A percentile compares a stretch with the other conserved stretches of the same genome.
These are phyloP conservation scores for Aspergillus avenaceus DNA, from an alignment of 495 filamentous ascomycete genomes.

Conservation along the genomic window DNA sequence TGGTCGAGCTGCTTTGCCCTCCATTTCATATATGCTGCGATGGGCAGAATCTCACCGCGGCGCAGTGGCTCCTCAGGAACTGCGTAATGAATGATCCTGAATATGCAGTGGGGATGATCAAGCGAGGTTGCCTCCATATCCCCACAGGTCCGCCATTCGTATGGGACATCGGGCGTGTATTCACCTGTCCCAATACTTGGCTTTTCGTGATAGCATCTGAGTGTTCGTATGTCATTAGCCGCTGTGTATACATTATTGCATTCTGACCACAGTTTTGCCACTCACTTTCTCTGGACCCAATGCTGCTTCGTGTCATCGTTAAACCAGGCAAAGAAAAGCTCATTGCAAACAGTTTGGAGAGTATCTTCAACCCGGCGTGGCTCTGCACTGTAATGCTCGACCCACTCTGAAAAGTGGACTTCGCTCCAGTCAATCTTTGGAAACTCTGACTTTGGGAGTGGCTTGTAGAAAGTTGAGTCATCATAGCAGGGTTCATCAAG, in stretches of 20 bases:
- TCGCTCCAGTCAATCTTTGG: slow-evolving; percentile 1
- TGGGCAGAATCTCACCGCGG: not conserved
- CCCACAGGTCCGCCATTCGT: not conserved
- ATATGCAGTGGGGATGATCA: not conserved
- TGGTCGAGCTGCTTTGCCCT: not conserved
- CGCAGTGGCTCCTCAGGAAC: not conserved
- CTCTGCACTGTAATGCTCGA: not conserved
- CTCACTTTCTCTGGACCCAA: slow-evolving; percentile 1
- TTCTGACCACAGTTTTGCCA: no score
- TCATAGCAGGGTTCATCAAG: not conserved
- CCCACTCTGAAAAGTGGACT: not conserved
- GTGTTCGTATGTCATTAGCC: no score
- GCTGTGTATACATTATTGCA: no score
- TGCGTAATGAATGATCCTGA: not conserved
- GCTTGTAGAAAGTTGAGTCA: not conserved
- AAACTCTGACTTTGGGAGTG: not conserved
- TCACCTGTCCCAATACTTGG: slow-evolving; percentile 1
- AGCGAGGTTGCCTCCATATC: not conserved
- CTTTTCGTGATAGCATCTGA: not conserved
- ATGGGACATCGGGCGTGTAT: not conserved
- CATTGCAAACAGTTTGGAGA: not conserved
- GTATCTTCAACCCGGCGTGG: not conserved
- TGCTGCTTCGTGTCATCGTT: not conserved
- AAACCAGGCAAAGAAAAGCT: not conserved
- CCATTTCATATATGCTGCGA: slow-evolving; percentile 1